These are phyloP conservation scores for Posidonia australis DNA, from an alignment of 106 monocot species.

Conservation along the genomic window DNA sequence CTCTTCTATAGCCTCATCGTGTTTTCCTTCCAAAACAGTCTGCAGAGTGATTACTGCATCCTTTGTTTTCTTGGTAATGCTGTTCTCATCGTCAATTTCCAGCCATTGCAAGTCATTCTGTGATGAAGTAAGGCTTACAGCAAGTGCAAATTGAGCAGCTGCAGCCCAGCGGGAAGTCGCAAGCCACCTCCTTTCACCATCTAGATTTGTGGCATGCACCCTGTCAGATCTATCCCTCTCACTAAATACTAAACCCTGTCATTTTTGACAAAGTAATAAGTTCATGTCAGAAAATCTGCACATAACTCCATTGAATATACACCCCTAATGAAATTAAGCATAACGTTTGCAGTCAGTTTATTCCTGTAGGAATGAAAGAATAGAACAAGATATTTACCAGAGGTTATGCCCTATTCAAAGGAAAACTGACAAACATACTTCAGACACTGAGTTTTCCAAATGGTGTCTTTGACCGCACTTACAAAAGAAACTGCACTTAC, in stretches of 20 bases:
- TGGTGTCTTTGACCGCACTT: too few relatives aligned
- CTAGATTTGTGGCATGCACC: constrained; percentile 33
- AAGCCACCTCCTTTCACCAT: constrained; percentile 54
- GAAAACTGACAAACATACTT: too few relatives aligned
- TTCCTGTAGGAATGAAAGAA: too few relatives aligned
- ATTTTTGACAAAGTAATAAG: not conserved
- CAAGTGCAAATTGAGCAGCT: constrained; percentile 88
- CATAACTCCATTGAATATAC: too few relatives aligned
- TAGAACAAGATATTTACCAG: too few relatives aligned
- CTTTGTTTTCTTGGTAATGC: constrained; percentile 72
- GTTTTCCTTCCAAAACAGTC: constrained; percentile 82
- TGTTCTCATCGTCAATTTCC: constrained; percentile 50
- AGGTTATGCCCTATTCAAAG: too few relatives aligned
- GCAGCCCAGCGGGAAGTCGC: constrained; percentile 84
- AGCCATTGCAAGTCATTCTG: constrained; percentile 57
- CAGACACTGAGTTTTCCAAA: too few relatives aligned
- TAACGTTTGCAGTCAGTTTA: too few relatives aligned
- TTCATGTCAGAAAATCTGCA: too few relatives aligned
- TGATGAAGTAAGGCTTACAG: constrained; percentile 65
- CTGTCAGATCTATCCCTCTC: constrained; percentile 35
- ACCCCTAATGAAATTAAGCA: too few relatives aligned
- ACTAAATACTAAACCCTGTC: constrained; percentile 49
- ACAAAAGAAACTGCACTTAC: too few relatives aligned
- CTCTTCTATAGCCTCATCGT: constrained; percentile 55
- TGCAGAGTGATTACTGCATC: constrained; percentile 92